Percentiles rank a stretch among this genome's conserved stretches.
phyloP scores from a whole-genome alignment of 257 asterid species.

The Penstemon eatonii region DNA sequence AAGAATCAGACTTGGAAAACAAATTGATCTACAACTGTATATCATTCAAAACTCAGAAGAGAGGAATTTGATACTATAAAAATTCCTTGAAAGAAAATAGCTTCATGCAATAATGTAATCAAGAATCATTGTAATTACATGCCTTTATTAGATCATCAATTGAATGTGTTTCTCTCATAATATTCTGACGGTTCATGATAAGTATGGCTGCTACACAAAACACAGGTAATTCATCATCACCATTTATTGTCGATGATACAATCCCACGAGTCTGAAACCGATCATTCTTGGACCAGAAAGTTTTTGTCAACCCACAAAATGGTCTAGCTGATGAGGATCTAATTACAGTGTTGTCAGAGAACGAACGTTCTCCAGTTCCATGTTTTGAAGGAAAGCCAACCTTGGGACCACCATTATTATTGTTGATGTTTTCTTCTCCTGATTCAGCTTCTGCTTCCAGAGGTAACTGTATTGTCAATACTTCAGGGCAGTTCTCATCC shows the following conservation, averaged over 20 bases:
- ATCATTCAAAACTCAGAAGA: not conserved
- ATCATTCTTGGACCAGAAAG: constrained; percentile 76
- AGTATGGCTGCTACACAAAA: constrained; percentile 97
- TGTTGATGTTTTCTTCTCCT: constrained; percentile 56
- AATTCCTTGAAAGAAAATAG: constrained; percentile 9
- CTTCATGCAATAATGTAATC: not conserved
- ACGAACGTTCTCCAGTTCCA: constrained; percentile 46
- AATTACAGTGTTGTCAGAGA: constrained; percentile 53
- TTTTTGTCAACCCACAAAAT: constrained; percentile 84
- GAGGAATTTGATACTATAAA: not conserved
- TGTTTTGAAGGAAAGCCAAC: constrained; percentile 47
- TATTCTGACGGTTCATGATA: constrained; percentile 83
- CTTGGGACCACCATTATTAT: constrained; percentile 41
- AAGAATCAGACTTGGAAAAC: constrained; percentile 9
- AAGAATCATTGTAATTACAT: constrained; percentile 38
- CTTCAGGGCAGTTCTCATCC: constrained; percentile 72
- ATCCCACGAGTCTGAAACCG: constrained; percentile 49
- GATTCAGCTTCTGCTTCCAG: constrained; percentile 51
- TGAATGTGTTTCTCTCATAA: constrained; percentile 75
- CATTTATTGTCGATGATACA: constrained; percentile 60
- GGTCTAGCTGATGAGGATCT: constrained; percentile 58
- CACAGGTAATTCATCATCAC: constrained; percentile 90
- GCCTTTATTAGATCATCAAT: constrained; percentile 95
- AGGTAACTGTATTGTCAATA: constrained; percentile 66
- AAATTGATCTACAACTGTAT: not conserved